Evolutionary conservation across 306 rosid genomes (phyloP), one percentile per base, ranked within the genome.

Genomic region (Quercus dentata): DNA sequence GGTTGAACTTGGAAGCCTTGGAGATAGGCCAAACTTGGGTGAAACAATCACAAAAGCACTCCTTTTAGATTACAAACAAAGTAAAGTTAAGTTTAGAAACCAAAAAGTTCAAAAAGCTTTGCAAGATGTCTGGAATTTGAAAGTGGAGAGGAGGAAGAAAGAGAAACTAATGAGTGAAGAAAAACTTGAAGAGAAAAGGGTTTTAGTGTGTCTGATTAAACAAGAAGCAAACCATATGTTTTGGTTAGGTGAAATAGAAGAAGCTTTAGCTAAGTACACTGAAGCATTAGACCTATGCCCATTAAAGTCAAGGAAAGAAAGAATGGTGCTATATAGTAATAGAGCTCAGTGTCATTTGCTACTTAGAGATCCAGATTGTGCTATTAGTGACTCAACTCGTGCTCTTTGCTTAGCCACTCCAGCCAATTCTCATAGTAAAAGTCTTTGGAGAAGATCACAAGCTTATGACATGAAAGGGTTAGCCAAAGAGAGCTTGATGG

Each of bases 381-480:
- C 94, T 4, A 85, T 88, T 30, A 86, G 92, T 54, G 91, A 91
- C 78, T 78, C 97, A 1, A 91, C 94, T 1, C 79, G 91, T 61
- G 97, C 97, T 30, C 94, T 91, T 49, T 91, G 94, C 71, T 84
- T 91, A 7, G 86, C 87, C 1, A 71, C 31, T 56, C 92, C 92
- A 11, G 30, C 86, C 13, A 91, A 91, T 79, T 65, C 88, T 10
- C 91, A 91, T 49, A 44, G 75, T 0, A 91, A 85, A 72, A 88
- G 94, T 74, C 88, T 89, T 21, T 88, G 97, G 97, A 89, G 89
- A 30, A 91, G 97, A 72, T 88, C 97, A 18, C 94, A 86, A 51
- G 97, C 94, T 46, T 91, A 91, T 80, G 94, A 91, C 83, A 88
- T 89, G 90, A 89, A 88, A 80, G 92, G 94, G 55, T 79, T 91